Conservation (phyloP, 75 land plant species). For the Sequoiadendron giganteum region DNA sequence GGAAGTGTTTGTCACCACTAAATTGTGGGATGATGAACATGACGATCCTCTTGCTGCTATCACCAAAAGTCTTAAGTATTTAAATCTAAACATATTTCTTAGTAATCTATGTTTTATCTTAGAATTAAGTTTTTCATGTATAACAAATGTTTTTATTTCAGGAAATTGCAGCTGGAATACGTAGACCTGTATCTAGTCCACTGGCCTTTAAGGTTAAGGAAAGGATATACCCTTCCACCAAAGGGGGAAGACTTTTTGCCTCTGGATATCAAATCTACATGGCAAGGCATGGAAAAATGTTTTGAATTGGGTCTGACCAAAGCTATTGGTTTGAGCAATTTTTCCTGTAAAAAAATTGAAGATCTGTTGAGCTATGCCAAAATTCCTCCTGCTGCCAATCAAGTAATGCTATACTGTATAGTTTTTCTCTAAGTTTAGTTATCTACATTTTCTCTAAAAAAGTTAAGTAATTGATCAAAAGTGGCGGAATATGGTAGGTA, state of each 20-base stretch:
- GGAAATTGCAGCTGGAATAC: conserved; percentile 42
- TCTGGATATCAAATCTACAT: conserved; percentile 37
- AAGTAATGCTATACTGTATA: conserved; percentile 23
- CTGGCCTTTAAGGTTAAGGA: conserved; percentile 47
- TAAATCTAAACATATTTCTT: not conserved
- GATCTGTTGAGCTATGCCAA: conserved; percentile 39
- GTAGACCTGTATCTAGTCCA: conserved; percentile 53
- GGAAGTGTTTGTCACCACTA: conserved; percentile 56
- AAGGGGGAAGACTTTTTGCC: conserved; percentile 34
- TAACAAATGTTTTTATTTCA: conserved; percentile 7
- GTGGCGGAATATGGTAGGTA: conserved; percentile 15
- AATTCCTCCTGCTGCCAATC: conserved; percentile 68
- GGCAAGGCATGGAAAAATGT: conserved; percentile 50
- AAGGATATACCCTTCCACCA: conserved; percentile 20
- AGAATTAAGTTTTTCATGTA: not conserved
- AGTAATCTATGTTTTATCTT: not conserved
- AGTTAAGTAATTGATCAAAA: not conserved
- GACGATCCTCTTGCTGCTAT: conserved; percentile 49
- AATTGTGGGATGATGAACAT: conserved; percentile 41
- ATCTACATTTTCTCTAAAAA: not conserved
- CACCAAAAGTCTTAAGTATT: conserved; percentile 31
- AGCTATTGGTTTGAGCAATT: conserved; percentile 76
- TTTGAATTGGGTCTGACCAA: conserved; percentile 46
- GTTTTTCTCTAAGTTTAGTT: not conserved
- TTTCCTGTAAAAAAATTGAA: conserved; percentile 51